Evolutionary conservation across 2,329 filamentous ascomycete species (phyloP).

Genomic region (Nigrospora osmanthi): DNA sequence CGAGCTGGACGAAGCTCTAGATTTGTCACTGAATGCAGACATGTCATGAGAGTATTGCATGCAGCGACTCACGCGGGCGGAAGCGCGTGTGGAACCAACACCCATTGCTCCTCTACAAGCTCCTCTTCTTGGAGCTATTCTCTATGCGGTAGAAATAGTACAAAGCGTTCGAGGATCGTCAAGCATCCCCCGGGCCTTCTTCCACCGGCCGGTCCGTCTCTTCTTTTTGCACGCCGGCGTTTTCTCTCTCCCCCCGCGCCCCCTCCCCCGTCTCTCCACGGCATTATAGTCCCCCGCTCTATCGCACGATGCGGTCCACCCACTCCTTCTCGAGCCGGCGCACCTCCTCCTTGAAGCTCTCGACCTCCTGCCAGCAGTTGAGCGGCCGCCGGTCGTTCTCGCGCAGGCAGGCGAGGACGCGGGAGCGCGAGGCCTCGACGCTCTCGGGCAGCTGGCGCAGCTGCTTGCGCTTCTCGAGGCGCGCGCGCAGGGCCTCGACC

Average conservation of each 20-base stretch:
- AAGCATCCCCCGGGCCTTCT: background rate
- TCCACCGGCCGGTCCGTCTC: background rate
- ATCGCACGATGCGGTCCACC: conserved; percentile 69
- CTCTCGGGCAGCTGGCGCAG: conserved; percentile 61
- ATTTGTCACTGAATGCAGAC: conserved; percentile 13
- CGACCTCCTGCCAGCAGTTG: conserved; percentile 92
- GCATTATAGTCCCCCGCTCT: background rate
- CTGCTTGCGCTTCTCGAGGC: conserved; percentile 55
- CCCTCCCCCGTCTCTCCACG: background rate
- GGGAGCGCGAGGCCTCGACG: conserved; percentile 67
- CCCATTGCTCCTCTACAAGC: too few relatives aligned
- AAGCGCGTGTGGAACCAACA: too few relatives aligned
- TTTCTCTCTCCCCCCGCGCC: background rate
- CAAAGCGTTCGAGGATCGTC: too few relatives aligned
- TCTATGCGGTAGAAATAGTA: too few relatives aligned
- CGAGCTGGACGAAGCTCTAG: conserved; percentile 6
- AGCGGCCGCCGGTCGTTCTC: conserved; percentile 80
- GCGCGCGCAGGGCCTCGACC: conserved; percentile 48
- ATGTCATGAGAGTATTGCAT: conserved; percentile 11
- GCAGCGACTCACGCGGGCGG: too few relatives aligned
- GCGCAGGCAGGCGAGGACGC: conserved; percentile 73
- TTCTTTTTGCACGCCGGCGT: background rate
- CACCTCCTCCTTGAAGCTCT: conserved; percentile 84
- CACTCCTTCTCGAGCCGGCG: conserved; percentile 77
- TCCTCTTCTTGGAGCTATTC: too few relatives aligned